phyloP scores from a whole-genome alignment of 2,329 filamentous ascomycete genomes.

The Colletotrichum musicola region DNA sequence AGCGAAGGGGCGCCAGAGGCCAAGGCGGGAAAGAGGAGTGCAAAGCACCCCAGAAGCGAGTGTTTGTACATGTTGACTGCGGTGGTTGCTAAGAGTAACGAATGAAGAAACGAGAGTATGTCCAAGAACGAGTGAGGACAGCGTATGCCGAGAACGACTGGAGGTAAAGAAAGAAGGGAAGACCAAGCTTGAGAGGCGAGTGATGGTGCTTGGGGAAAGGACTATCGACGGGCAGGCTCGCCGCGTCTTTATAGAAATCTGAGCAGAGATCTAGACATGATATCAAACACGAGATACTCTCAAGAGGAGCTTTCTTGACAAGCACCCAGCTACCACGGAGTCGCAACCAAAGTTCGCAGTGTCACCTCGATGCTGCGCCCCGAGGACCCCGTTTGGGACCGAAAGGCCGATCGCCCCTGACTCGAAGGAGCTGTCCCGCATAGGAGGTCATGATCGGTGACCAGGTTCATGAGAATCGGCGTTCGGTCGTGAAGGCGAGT shows the following conservation, averaged over 20 bases:
- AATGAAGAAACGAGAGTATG: conserved; percentile 24
- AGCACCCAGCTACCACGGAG: neutral
- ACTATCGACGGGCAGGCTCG: neutral
- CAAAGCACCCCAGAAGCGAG: conserved; percentile 33
- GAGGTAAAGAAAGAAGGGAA: conserved; percentile 20
- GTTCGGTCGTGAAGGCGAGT: conserved; percentile 1
- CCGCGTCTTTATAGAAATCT: conserved; percentile 27
- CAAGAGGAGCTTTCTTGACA: neutral
- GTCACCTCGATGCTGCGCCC: conserved; percentile 22
- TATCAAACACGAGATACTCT: conserved; percentile 3
- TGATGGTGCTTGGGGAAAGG: conserved; percentile 15
- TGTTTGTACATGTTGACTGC: conserved; percentile 28
- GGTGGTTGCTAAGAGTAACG: conserved; percentile 14
- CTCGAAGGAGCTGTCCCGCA: conserved; percentile 19
- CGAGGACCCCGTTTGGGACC: conserved; percentile 5
- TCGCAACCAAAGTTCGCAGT: conserved; percentile 15
- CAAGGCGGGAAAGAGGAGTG: conserved; percentile 33
- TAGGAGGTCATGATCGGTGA: conserved; percentile 15
- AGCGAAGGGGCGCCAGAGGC: conserved; percentile 27
- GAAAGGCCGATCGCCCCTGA: conserved; percentile 24
- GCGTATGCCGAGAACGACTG: conserved; percentile 20
- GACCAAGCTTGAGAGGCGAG: conserved; percentile 28
- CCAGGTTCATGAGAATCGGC: conserved; percentile 4
- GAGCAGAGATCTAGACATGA: conserved; percentile 9
- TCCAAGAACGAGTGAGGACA: conserved; percentile 5